Percentiles rank a stretch among this genome's conserved stretches.
phyloP scores from a whole-genome alignment of 2,329 filamentous ascomycete species.

The Beauveria medogensis region DNA sequence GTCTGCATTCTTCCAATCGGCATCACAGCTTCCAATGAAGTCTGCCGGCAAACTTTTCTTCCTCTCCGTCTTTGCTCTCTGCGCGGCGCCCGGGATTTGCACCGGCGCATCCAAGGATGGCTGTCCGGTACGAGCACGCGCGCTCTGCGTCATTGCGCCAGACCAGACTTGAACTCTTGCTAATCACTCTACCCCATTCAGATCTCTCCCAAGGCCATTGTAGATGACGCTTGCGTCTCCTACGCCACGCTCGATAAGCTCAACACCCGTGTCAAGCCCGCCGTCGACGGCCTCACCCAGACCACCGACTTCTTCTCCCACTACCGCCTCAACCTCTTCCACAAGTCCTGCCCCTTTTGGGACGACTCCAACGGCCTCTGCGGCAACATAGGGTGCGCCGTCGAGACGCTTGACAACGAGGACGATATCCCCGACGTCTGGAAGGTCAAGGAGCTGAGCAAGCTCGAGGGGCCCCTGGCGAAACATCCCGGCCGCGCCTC shows the following conservation, averaged over 20 bases:
- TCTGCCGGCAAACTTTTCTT: conserved; percentile 47
- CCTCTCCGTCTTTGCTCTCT: conserved; percentile 48
- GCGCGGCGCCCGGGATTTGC: conserved; percentile 41
- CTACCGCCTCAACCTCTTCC: conserved; percentile 90
- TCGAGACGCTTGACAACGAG: conserved; percentile 91
- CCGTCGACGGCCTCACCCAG: conserved; percentile 70
- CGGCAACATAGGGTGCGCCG: conserved; percentile 92
- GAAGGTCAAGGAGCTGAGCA: conserved; percentile 85
- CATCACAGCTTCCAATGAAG: conserved; percentile 33
- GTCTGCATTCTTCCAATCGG: background rate
- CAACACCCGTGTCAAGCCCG: conserved; percentile 68
- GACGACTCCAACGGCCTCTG: conserved; percentile 88
- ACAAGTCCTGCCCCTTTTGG: conserved; percentile 95
- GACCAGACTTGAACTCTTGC: conserved; percentile 18
- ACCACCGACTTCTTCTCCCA: conserved; percentile 97
- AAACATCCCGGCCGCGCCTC: conserved; percentile 72
- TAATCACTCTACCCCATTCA: conserved; percentile 38
- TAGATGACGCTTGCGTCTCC: conserved; percentile 89
- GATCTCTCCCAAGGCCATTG: conserved; percentile 82
- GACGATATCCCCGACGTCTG: conserved; percentile 87
- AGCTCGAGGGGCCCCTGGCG: conserved; percentile 85
- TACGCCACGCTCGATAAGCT: conserved; percentile 83
- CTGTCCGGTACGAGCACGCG: conserved; percentile 42
- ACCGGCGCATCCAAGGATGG: conserved; percentile 33
- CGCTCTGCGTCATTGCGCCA: conserved; percentile 5